Percentiles rank a stretch among this genome's conserved stretches.
phyloP scores from a whole-genome alignment of 768 basidiomycete genomes.

The Myochromella boudieri region DNA sequence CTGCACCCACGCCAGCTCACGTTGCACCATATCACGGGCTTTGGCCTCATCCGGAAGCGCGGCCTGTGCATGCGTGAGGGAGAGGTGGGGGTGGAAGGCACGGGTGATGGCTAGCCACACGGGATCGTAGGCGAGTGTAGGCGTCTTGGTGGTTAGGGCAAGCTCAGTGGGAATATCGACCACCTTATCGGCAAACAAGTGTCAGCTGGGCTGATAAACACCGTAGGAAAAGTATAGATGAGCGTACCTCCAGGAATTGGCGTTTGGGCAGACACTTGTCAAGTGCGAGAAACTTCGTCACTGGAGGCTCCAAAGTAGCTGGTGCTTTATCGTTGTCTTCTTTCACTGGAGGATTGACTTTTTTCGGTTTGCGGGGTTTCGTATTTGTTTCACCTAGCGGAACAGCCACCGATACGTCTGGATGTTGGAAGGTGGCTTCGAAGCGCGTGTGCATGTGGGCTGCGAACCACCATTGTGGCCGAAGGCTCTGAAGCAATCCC shows the following conservation, averaged over 20 bases:
- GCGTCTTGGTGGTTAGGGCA: conserved; percentile 14
- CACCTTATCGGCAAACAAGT: conserved; percentile 46
- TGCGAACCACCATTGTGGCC: conserved; percentile 89
- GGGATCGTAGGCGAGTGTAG: conserved; percentile 72
- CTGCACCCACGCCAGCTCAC: conserved; percentile 68
- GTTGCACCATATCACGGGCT: conserved; percentile 51
- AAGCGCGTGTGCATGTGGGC: conserved; percentile 91
- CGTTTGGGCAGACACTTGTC: conserved; percentile 84
- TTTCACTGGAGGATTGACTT: conserved; percentile 46
- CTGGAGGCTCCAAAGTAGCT: conserved; percentile 22
- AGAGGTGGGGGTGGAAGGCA: conserved; percentile 80
- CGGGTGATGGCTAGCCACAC: conserved; percentile 95
- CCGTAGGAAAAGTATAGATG: not conserved
- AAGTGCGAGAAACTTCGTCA: conserved; percentile 84
- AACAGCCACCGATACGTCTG: conserved; percentile 5
- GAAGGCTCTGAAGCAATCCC: conserved; percentile 67
- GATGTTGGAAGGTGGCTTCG: conserved; percentile 64
- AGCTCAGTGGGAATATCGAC: conserved; percentile 52
- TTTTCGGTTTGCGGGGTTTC: conserved; percentile 51
- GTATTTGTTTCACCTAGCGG: conserved; percentile 46
- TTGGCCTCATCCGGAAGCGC: conserved; percentile 60
- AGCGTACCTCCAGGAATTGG: conserved; percentile 79
- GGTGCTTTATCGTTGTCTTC: conserved; percentile 40
- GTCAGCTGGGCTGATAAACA: not conserved
- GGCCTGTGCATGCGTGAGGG: conserved; percentile 45